Base-by-base conservation (phyloP, 1,139 yeast genomes). In the Kodamaea arcana region DNA sequence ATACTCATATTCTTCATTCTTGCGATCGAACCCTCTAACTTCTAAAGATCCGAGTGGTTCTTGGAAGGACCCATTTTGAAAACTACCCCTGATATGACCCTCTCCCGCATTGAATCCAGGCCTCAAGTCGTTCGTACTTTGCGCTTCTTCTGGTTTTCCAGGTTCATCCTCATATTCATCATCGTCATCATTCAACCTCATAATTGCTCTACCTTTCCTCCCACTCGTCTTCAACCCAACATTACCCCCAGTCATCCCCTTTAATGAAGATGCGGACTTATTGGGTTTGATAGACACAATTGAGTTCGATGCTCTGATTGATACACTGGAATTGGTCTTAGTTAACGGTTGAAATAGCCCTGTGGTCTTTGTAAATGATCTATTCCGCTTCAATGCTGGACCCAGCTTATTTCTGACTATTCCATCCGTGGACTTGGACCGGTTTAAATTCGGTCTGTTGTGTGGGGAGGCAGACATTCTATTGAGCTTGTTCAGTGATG, bases 351-450 rank as follows among this genome's bases (percentile, higher is more conserved):
- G 71, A 11, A 25, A 25, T 14, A 68, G 44, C 1, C 60, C 62
- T 1, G 62, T 41, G 13, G 67, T 43, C 41, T 65, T 66, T 3
- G 72, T 62, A 27, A 56, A 56, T 4, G 72, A 66, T 15, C 70
- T 48, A 43, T 57, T 67, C 30, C 70, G 45, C 34, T 65, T 69
- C 27, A 58, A 41, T 1, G 58, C 53, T 4, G 48, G 43, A 15
- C 47, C 43, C 33, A 47, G 47, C 11, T 51, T 37, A 16, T 53
- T 44, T 32, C 56, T 52, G 6, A 56, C 43, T 25, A 69, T 56
- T 0, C 69, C 72, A 41, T 69, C 75, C 3, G 73, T 60, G 3
- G 73, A 66, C 40, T 67, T 69, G 10, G 73, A 67, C 34, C 73
- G 48, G 42, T 54, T 60, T 36, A 69, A 51, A 18, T 54, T 44